Conservation (phyloP, 192 early-diverging fungal genomes). For the Pilaira anomala region DNA sequence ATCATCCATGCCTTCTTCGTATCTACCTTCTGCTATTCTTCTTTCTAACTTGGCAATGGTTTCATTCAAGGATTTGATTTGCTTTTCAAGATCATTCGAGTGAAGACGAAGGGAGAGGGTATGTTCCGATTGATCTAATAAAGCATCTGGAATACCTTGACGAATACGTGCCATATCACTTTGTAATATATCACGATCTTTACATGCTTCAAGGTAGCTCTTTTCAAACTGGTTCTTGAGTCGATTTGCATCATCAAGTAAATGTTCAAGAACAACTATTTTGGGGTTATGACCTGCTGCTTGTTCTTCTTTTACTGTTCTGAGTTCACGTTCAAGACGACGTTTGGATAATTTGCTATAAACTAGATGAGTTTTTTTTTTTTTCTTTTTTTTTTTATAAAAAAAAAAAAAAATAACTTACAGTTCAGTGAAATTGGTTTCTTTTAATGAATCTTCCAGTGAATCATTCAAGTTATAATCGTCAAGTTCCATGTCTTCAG, state of each 20-base stretch:
- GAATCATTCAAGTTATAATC: constrained; percentile 20
- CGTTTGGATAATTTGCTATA: constrained; percentile 31
- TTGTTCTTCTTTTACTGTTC: constrained; percentile 31
- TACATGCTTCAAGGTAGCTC: constrained; percentile 28
- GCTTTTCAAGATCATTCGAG: constrained; percentile 38
- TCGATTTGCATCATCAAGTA: constrained; percentile 40
- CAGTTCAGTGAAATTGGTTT: constrained; percentile 33
- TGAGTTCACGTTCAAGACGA: constrained; percentile 30
- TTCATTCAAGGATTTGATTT: constrained; percentile 32
- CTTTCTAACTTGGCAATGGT: constrained; percentile 22
- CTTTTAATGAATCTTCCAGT: constrained; percentile 33
- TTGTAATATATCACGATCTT: constrained; percentile 38
- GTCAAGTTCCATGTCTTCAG: constrained; percentile 21
- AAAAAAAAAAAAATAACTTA: constrained; percentile 8
- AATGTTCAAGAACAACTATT: constrained; percentile 35
- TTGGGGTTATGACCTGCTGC: constrained; percentile 25
- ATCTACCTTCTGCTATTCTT: constrained; percentile 10
- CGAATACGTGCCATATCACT: constrained; percentile 35
- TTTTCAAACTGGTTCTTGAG: constrained; percentile 40
- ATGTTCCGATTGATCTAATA: constrained; percentile 25
- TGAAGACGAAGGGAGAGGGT: constrained; percentile 29
- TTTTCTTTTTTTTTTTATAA: too few species aligned
- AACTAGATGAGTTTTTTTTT: not conserved
- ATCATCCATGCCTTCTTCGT: constrained; percentile 28
- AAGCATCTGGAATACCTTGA: constrained; percentile 35